Base-by-base conservation (phyloP, 2,329 filamentous ascomycete species). In the Scortechinia acanthostroma region DNA sequence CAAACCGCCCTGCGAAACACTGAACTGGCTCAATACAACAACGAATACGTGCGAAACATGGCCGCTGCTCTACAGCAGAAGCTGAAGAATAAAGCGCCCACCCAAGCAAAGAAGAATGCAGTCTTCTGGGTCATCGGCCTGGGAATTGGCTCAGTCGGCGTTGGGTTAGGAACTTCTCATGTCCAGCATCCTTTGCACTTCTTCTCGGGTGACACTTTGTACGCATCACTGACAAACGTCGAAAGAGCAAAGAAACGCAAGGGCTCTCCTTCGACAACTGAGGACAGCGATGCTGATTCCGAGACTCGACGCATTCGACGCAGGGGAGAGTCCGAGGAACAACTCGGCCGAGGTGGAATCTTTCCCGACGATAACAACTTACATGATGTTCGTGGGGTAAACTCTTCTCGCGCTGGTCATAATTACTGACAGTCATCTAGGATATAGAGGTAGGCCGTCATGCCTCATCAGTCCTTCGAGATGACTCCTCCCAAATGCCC, bases 401-500 rank as follows among this genome's bases (percentile, higher is more conserved):
- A n/a, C n/a, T n/a, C n/a, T n/a, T n/a, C n/a, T n/a, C n/a, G n/a
- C n/a, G n/a, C n/a, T n/a, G n/a, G n/a, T n/a, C n/a, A n/a, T n/a
- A 35, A 55, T 48, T 5, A 57, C 62, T 25, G 56, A 57, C 50
- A 64, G 42, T 43, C 45, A 30, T 30, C 10, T 30, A 30, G 50
- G 75, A 75, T 5, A 60, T 82, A 17, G 83, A 86, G 58, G 57
- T 82, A 40, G 80, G 75, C 13, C 73, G 82, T 51, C 71, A 80
- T 43, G 78, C 70, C 3, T 68, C 67, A 2, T 66, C 72, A 2
- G 71, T 72, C 4, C 66, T 84, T n/a, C 68, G 69, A 20, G 76
- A 83, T 45, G 70, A 78, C 46, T 69, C 70, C 21, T 77, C 77
- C 20, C 65, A 73, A n/a, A 80, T 86, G 71, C 83, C 83, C 10